Evolutionary conservation across 345 rosid species (phyloP).

Genomic region (Geranium rotundifolium): DNA sequence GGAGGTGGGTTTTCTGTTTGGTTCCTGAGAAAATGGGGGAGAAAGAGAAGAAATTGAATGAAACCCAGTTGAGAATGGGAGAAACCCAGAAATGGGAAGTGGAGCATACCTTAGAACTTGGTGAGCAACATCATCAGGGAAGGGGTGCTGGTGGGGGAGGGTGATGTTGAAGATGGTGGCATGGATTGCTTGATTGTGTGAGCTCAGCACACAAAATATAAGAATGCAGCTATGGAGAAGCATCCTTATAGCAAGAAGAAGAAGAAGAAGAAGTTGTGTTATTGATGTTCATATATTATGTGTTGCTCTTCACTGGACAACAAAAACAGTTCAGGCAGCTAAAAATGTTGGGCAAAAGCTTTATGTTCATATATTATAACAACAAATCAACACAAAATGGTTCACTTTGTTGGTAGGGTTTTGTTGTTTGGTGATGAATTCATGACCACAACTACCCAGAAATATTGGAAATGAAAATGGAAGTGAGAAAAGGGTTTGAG

Average conservation of each 20-base stretch:
- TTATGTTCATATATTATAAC: conserved; percentile 20
- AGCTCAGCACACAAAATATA: conserved; percentile 17
- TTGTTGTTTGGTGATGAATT: conserved; percentile 4
- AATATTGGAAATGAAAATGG: background rate
- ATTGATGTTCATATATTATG: too few relatives aligned
- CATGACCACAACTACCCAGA: background rate
- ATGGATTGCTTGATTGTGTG: conserved; percentile 9
- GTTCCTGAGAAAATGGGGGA: background rate
- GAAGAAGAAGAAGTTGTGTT: too few relatives aligned
- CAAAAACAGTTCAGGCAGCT: conserved; percentile 4
- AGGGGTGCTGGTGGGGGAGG: conserved; percentile 52
- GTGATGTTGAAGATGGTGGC: conserved; percentile 24
- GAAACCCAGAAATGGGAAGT: conserved; percentile 4
- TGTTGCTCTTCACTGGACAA: conserved; percentile 11
- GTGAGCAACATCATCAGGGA: conserved; percentile 44
- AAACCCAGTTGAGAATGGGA: background rate
- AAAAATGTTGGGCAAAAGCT: conserved; percentile 16
- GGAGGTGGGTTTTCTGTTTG: background rate
- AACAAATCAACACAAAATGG: conserved; percentile 1
- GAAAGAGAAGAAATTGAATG: background rate
- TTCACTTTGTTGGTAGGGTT: conserved; percentile 1
- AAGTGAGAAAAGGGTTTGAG: background rate
- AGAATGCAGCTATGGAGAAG: conserved; percentile 31
- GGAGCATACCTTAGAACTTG: conserved; percentile 33
- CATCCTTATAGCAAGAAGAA: conserved; percentile 17